Evolutionary conservation across 2,329 filamentous ascomycete species (phyloP), one percentile per base, ranked within the genome.

Genomic region (Calonectria naviculata): DNA sequence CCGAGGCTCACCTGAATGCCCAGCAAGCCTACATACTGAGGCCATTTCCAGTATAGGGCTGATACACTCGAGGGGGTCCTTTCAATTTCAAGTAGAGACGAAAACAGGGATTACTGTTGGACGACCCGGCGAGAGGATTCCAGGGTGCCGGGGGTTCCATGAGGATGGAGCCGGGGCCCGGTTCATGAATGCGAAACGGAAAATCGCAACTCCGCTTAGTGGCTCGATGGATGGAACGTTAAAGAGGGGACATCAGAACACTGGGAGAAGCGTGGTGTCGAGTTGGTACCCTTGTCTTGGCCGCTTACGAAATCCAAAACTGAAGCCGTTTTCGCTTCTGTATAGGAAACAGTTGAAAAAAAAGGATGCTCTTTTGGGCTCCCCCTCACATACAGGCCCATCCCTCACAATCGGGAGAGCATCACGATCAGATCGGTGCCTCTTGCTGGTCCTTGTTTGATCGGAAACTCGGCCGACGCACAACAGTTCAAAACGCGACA

Each of bases 41-140:
- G 73, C 73, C 75, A 73, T 74, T 78, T 62, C 24, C 52, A 38
- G 52, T 49, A 72, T 77, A 78, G 75, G 77, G 77, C 77, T 78
- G 77, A 77, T 56, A 77, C 77, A 74, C 17, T 49, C 10, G 63
- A 62, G 41, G n/a, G 41, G 56, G 69, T 73, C 75, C 77, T 62
- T 78, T 71, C 74, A 78, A 78, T 78, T 77, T 78, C 72, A 61
- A 47, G 65, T 66, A 61, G 60, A 54, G 63, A 62, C 26, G 52
- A 61, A 38, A 49, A 61, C 68, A 63, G 72, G 68, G 71, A 38
- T 56, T 1, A 4, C 4, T 24, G 49, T 15, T 69, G 75, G 68
- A 64, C 67, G 47, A 61, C 29, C 21, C 61, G 24, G 52, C 26
- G 9, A 38, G 10, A 58, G 52, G 13, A 58, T 62, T 61, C 66